These are phyloP conservation scores for Stentor coeruleus DNA, from an alignment of 73 alveolate species.

Conservation along the genomic window DNA sequence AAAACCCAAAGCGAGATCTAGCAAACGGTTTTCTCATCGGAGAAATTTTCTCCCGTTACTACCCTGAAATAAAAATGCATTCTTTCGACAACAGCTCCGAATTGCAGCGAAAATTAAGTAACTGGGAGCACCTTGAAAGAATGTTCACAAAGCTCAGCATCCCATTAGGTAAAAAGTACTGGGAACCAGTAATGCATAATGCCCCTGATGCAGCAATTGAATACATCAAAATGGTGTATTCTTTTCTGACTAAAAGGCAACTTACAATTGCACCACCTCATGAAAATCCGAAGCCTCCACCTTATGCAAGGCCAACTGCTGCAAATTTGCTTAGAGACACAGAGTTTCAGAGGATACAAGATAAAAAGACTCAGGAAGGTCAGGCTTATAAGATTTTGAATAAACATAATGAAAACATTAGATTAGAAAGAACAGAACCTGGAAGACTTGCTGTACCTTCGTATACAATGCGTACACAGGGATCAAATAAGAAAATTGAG, in stretches of 20 bases:
- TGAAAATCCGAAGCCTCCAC: slow-evolving; percentile 26
- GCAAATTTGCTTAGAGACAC: neutral
- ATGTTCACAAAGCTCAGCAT: slow-evolving; percentile 44
- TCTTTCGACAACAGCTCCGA: slow-evolving; percentile 53
- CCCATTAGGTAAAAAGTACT: slow-evolving; percentile 43
- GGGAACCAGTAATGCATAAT: slow-evolving; percentile 56
- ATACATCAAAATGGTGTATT: slow-evolving; percentile 37
- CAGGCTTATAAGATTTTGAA: neutral
- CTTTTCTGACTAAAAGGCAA: slow-evolving; percentile 24
- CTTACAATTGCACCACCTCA: slow-evolving; percentile 12
- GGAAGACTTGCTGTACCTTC: slow-evolving; percentile 6
- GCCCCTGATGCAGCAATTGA: slow-evolving; percentile 61
- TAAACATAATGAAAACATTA: slow-evolving; percentile 6
- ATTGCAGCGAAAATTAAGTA: slow-evolving; percentile 38
- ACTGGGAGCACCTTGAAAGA: slow-evolving; percentile 63
- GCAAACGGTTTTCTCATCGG: slow-evolving; percentile 85
- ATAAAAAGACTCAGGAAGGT: slow-evolving; percentile 7
- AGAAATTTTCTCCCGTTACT: slow-evolving; percentile 70
- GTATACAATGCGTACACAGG: neutral
- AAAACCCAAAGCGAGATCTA: slow-evolving; percentile 54
- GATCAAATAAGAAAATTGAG: neutral
- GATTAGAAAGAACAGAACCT: slow-evolving; percentile 26
- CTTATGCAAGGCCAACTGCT: slow-evolving; percentile 28
- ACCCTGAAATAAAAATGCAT: slow-evolving; percentile 54
- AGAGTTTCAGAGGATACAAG: slow-evolving; percentile 6